Conservation (phyloP, 257 asterid species). For the Solanum paucissectum region DNA sequence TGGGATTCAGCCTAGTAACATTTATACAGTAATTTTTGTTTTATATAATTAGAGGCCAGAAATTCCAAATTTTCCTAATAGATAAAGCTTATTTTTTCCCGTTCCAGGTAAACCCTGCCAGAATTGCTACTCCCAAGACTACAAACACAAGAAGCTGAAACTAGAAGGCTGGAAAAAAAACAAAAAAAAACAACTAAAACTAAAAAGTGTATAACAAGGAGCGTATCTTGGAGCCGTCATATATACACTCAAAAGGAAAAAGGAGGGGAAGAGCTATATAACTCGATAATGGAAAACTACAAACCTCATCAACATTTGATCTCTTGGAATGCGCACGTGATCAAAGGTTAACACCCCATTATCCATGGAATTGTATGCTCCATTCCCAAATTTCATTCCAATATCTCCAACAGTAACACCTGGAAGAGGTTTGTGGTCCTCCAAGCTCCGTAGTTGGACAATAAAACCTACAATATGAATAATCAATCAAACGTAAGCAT, state of each 20-base stretch:
- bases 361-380: constrained; percentile 97
- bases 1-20: background rate
- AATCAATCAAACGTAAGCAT: background rate
- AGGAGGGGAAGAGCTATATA: background rate
- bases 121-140: background rate
- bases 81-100: background rate
- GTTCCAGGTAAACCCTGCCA: background rate
- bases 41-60: background rate
- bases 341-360: constrained; percentile 87
- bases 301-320: constrained; percentile 95
- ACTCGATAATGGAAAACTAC: background rate
- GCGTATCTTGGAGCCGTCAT: background rate
- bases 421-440: constrained; percentile 80
- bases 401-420: constrained; percentile 91
- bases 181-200: no score
- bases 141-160: background rate
- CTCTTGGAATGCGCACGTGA: constrained; percentile 87
- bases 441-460: constrained; percentile 86
- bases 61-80: background rate
- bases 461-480: constrained; percentile 51
- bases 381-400: constrained; percentile 97
- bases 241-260: background rate
- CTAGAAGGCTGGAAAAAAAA: background rate
- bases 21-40: background rate
- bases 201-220: background rate